Base-by-base conservation (phyloP, 352 stramenopile species). In the Phytophthora ohioensis region DNA sequence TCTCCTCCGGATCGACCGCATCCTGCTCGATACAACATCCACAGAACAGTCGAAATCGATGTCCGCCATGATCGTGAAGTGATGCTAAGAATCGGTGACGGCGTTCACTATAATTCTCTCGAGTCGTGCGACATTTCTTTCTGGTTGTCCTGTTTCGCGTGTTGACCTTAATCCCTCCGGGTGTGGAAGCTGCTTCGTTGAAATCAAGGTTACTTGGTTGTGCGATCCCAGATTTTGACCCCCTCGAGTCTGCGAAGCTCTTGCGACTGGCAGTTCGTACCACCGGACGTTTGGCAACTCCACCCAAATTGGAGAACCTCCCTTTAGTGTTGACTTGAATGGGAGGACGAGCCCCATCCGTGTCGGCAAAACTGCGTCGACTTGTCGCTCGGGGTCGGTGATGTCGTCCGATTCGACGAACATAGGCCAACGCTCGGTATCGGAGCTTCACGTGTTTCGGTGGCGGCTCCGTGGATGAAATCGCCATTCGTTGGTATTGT, bases 341-440 rank as follows among this genome's bases (percentile, higher is more conserved):
- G 3, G 55, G 41, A 34, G 30, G 30, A 41, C 42, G 30, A 56
- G 48, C 41, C 7, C 34, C 63, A n/a, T 27, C 30, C 11, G 49
- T 61, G 42, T 65, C 51, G 1, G 32, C 34, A 15, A 64, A 68
- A 41, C 56, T 72, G n/a, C 43, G 42, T 61, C 51, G 63, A 34
- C 49, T 75, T 27, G 55, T 34, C 3, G 49, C 55, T 52, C 49
- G 32, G 6, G 39, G 64, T 15, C 27, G 32, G 10, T 31, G 68
- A 36, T 68, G 62, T 17, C 68, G 49, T 41, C 68, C 68, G 48
- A 76, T 66, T 17, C 57, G 69, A 49, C 69, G 69, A 31, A 72
- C 43, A n/a, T 72, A 76, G 15, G 69, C 69, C 43, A 76, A 60
- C 3, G 69, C 69, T 30, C 69, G 56, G 15, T 68, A 66, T 43